phyloP scores from a whole-genome alignment of 163 green algal species.

The Chlamydomonas reinhardtii region DNA sequence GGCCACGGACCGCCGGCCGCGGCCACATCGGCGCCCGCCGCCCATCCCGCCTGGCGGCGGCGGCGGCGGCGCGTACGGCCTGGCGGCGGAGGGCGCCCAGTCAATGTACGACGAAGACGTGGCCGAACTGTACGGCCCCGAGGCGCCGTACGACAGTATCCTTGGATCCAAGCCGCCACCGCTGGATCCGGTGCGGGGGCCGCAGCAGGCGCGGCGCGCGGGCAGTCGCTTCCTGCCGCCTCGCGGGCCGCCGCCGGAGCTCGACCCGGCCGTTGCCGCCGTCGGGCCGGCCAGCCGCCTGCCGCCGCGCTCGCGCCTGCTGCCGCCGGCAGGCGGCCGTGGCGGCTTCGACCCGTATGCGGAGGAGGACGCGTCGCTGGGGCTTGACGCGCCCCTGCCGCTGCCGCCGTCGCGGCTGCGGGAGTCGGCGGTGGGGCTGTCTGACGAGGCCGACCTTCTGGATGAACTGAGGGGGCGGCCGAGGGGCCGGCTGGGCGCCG shows the following conservation, averaged over 20 bases:
- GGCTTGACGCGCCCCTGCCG: neutral
- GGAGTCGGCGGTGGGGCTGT: neutral
- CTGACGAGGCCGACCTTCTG: constrained; percentile 33
- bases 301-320: neutral
- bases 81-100: neutral
- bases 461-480: constrained; percentile 17
- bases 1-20: neutral
- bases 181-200: neutral
- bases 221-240: neutral
- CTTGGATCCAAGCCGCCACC: neutral
- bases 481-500: neutral
- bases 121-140: constrained; percentile 10
- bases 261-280: neutral
- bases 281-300: neutral
- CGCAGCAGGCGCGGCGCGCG: neutral
- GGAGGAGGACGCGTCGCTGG: neutral
- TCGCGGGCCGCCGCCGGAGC: neutral
- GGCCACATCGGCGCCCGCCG: neutral
- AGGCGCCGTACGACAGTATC: neutral
- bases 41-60: no score
- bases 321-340: neutral
- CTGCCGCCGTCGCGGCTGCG: neutral
- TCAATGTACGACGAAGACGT: constrained; percentile 9
- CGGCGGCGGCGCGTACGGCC: neutral
- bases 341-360: constrained; percentile 12